A percentile compares a stretch with the other conserved stretches of the same genome.
Conservation (phyloP, 768 basidiomycete species). For the Mycena rebaudengoi region DNA sequence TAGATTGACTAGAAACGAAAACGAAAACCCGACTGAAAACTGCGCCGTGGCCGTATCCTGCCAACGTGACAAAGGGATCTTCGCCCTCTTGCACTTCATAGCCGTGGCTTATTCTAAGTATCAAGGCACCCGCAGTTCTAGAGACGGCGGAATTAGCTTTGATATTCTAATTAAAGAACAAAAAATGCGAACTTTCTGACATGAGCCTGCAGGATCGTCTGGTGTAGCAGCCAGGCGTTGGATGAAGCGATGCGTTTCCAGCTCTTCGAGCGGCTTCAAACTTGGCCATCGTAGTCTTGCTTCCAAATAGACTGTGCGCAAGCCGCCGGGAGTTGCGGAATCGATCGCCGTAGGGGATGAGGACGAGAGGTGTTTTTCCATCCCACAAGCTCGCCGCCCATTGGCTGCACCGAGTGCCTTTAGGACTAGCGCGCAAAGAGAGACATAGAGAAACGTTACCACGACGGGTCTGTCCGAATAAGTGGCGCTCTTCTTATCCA, state of each 20-base stretch:
- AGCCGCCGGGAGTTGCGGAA: conserved; percentile 51
- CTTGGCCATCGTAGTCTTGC: conserved; percentile 40
- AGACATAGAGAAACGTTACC: neutral
- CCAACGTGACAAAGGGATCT: conserved; percentile 49
- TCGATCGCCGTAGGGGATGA: conserved; percentile 47
- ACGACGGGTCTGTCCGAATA: conserved; percentile 1
- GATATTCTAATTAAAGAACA: neutral
- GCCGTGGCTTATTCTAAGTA: conserved; percentile 54
- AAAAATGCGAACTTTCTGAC: conserved; percentile 47
- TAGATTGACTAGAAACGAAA: conserved; percentile 57
- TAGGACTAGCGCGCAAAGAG: neutral
- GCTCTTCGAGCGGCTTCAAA: conserved; percentile 49
- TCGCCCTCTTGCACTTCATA: conserved; percentile 47
- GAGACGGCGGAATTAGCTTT: neutral
- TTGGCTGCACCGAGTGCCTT: neutral
- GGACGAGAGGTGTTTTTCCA: conserved; percentile 48
- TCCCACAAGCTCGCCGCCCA: conserved; percentile 40
- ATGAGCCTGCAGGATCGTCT: conserved; percentile 42
- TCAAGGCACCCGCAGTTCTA: conserved; percentile 53
- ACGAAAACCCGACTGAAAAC: conserved; percentile 48
- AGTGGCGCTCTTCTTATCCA: conserved; percentile 6
- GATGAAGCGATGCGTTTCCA: conserved; percentile 49
- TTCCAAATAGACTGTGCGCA: conserved; percentile 53
- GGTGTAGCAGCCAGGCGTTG: conserved; percentile 44
- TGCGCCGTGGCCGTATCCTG: conserved; percentile 48